These are phyloP conservation scores for Rubroboletus pulcherrimus DNA, from an alignment of 768 basidiomycete species.

Conservation along the genomic window DNA sequence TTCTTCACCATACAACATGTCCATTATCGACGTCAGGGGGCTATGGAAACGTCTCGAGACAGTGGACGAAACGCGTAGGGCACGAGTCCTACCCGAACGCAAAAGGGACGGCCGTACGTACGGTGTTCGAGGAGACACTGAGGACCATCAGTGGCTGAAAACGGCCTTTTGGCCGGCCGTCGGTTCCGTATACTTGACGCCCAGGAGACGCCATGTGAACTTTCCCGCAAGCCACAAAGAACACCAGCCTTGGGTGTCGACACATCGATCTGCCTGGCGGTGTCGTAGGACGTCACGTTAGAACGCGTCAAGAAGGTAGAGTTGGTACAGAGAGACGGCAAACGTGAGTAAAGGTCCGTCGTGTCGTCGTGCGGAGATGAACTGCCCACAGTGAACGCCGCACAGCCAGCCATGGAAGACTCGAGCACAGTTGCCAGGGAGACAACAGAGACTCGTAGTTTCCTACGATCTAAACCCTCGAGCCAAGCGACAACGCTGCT, in stretches of 20 bases:
- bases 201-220: constrained; percentile 18
- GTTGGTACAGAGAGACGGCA: constrained; percentile 19
- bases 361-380: background rate
- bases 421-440: background rate
- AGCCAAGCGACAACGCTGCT: background rate
- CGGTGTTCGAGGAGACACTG: background rate
- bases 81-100: constrained; percentile 12
- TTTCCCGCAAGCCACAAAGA: constrained; percentile 18
- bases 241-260: constrained; percentile 15
- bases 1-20: constrained; percentile 6
- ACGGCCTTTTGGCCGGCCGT: constrained; percentile 1
- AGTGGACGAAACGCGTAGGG: background rate
- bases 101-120: constrained; percentile 11
- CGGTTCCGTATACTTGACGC: constrained; percentile 13
- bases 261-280: constrained; percentile 10
- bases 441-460: background rate
- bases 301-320: constrained; percentile 19
- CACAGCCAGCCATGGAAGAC: background rate
- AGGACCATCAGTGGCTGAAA: constrained; percentile 14
- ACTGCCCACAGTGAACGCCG: background rate
- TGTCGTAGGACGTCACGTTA: constrained; percentile 19
- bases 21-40: constrained; percentile 15
- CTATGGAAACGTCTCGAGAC: background rate
- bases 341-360: background rate
- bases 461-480: constrained; percentile 8